Base-by-base conservation (phyloP, 306 rosid species). In the Quercus variabilis region DNA sequence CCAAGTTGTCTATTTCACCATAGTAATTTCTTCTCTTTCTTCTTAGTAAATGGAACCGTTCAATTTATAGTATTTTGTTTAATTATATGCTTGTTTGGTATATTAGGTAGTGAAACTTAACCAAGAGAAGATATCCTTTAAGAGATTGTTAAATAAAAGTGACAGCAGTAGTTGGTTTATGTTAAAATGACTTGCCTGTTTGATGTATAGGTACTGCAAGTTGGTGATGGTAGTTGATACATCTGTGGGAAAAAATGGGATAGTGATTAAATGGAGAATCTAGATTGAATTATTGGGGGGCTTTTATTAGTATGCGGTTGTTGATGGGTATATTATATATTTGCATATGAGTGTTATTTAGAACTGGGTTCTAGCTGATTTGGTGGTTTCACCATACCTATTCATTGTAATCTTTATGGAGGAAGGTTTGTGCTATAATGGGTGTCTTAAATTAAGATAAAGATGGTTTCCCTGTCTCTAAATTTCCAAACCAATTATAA, bases 401-500 rank as follows among this genome's bases (percentile, higher is more conserved):
- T 84, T 83, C 77, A 81, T 83, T 87, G 74, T 43, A 63, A 67
- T 78, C 31, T 78, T 79, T 69, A 88, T 76, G 69, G 83, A 74
- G 83, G 81, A 80, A 52, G 84, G 84, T 75, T 62, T 31, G 33
- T 67, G 69, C 38, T 78, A 56, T 62, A 55, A 71, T 55, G 85
- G 64, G 35, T 78, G 52, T 71, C 63, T 23, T 49, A 55, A 59
- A 71, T 71, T 46, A 15, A 14, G 63, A 62, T 65, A 73, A 76
- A 77, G 58, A 9, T 33, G 65, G 55, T 38, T 80, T 20, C 77
- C 55, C 43, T 46, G 52, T 83, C 58, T 55, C 35, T 67, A 65
- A 33, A 38, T 74, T 76, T 65, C 54, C 5, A 60, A 28, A 12
- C 69, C 35, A 21, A 10, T 69, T 73, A 51, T 21, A 73, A 76